These are phyloP conservation scores for Talaromyces thailandensis DNA, from an alignment of 495 filamentous ascomycete species.

Conservation along the genomic window DNA sequence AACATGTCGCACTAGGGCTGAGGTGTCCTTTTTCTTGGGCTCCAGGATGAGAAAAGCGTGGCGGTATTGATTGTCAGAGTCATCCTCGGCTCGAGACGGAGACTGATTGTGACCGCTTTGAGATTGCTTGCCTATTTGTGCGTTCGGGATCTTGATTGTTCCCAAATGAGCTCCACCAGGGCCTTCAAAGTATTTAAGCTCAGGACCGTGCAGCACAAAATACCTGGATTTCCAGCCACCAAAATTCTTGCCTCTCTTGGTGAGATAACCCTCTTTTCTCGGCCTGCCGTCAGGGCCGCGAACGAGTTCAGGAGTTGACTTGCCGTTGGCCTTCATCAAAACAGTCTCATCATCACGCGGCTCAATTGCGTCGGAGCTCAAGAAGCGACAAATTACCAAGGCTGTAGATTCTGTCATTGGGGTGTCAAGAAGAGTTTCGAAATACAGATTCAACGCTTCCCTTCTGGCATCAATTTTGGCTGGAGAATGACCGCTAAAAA, in stretches of 20 bases:
- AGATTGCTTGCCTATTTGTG: slow-evolving; percentile 87
- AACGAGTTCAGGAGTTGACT: slow-evolving; percentile 27
- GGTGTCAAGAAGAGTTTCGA: slow-evolving; percentile 74
- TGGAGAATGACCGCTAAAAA: slow-evolving; percentile 90
- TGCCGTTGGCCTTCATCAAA: slow-evolving; percentile 35
- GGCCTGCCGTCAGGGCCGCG: slow-evolving; percentile 54
- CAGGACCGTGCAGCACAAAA: slow-evolving; percentile 84
- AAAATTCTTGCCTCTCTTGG: slow-evolving; percentile 95
- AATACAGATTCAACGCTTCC: slow-evolving; percentile 70
- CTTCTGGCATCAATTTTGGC: slow-evolving; percentile 88
- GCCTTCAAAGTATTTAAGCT: slow-evolving; percentile 84
- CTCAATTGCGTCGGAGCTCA: slow-evolving; percentile 78
- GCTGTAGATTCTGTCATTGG: slow-evolving; percentile 71
- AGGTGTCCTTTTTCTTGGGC: slow-evolving; percentile 92
- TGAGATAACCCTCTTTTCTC: slow-evolving; percentile 83
- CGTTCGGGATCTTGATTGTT: slow-evolving; percentile 82
- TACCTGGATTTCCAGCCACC: slow-evolving; percentile 98
- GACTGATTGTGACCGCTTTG: slow-evolving; percentile 49
- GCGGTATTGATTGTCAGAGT: slow-evolving; percentile 87
- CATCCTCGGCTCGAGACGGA: slow-evolving; percentile 53
- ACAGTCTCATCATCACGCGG: slow-evolving; percentile 57
- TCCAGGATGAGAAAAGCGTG: slow-evolving; percentile 94
- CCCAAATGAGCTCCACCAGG: slow-evolving; percentile 83
- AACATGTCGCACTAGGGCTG: slow-evolving; percentile 84
- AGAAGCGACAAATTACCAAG: slow-evolving; percentile 75